These are phyloP conservation scores for Pistacia atlantica DNA, from an alignment of 345 rosid species.

Conservation along the genomic window DNA sequence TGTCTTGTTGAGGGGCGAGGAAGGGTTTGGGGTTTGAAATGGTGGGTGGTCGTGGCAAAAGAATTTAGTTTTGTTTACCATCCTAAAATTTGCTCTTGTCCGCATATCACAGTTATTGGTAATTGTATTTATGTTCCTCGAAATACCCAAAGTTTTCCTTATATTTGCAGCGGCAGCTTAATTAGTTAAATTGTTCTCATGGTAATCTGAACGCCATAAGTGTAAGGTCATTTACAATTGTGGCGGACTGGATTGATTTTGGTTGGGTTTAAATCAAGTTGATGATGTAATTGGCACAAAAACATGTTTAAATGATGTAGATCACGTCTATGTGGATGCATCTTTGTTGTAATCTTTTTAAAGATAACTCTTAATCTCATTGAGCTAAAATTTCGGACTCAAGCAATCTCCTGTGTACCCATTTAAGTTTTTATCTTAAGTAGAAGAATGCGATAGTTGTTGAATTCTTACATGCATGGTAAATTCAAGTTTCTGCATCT, in stretches of 20 bases:
- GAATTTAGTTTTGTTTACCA: neutral
- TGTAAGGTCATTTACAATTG: neutral
- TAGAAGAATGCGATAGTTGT: neutral
- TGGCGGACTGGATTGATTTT: neutral
- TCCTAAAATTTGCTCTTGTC: neutral
- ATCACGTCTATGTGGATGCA: neutral
- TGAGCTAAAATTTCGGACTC: neutral
- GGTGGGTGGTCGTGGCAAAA: slow-evolving; percentile 1
- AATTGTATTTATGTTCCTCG: neutral
- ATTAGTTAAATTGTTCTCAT: too few species aligned
- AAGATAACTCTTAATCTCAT: neutral
- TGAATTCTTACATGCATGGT: neutral
- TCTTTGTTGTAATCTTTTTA: neutral
- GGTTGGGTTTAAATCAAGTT: neutral
- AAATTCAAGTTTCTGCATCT: neutral
- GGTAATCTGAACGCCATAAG: too few species aligned
- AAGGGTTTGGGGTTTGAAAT: slow-evolving; percentile 6
- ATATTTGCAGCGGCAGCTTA: neutral
- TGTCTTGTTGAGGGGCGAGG: neutral
- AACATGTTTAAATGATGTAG: neutral
- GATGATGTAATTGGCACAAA: neutral
- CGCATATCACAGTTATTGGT: neutral
- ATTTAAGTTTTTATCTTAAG: neutral
- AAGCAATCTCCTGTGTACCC: neutral
- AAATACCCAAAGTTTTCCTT: neutral